These are phyloP conservation scores for Hylodesmum podocarpum DNA, from an alignment of 306 rosid species.

Conservation along the genomic window DNA sequence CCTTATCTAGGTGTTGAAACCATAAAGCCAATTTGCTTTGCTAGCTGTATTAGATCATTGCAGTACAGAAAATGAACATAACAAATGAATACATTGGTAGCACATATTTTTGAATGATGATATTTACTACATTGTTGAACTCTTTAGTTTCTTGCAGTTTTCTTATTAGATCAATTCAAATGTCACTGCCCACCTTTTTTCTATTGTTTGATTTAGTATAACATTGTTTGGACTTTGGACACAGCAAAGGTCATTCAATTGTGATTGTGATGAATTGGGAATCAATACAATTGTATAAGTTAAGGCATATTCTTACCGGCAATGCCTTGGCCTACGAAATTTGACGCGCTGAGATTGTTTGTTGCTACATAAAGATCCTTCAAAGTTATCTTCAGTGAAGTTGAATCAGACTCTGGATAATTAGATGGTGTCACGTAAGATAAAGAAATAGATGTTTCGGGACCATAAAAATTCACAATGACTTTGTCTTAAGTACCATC, in stretches of 20 bases:
- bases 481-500: conserved; percentile 28
- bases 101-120: not conserved
- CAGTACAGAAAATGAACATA: not conserved
- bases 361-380: conserved; percentile 54
- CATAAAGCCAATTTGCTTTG: not conserved
- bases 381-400: conserved; percentile 38
- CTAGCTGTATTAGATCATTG: not conserved
- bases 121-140: not conserved
- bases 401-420: conserved; percentile 26
- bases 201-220: not conserved
- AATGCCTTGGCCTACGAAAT: conserved; percentile 66
- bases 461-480: not conserved
- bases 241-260: not conserved
- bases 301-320: conserved; percentile 48
- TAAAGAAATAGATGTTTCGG: not conserved
- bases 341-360: conserved; percentile 42
- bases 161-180: not conserved
- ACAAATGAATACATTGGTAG: too few relatives aligned
- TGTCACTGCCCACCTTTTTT: not conserved
- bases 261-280: not conserved
- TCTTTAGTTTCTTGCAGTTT: not conserved
- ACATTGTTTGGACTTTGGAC: not conserved
- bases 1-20: not conserved
- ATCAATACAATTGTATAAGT: not conserved
- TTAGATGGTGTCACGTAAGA: conserved; percentile 30